Percentiles rank a stretch among this genome's conserved stretches.
phyloP scores from a whole-genome alignment of 2,329 filamentous ascomycete species.

The Colletotrichum noveboracense region DNA sequence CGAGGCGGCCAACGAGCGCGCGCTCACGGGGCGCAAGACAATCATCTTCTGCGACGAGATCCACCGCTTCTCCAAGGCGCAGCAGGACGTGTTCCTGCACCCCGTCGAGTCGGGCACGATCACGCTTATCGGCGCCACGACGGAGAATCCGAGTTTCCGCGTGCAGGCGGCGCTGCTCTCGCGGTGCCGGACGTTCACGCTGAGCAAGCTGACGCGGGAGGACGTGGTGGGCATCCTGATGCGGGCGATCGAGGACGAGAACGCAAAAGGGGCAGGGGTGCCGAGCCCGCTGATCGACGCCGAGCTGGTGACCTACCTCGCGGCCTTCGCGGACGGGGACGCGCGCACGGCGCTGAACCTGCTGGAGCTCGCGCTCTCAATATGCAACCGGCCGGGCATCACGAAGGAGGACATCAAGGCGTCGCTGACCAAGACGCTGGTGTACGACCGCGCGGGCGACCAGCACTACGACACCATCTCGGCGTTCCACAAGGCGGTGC shows the following conservation, averaged over 20 bases:
- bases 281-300: conserved; percentile 71
- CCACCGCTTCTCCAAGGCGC: conserved; percentile 86
- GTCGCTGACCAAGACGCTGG: conserved; percentile 86
- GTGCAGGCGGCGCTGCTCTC: conserved; percentile 87
- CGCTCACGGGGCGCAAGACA: conserved; percentile 84
- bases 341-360: conserved; percentile 92
- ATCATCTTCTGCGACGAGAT: conserved; percentile 99
- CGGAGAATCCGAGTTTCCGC: conserved; percentile 96
- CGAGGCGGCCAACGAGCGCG: conserved; percentile 81
- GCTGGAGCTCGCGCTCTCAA: conserved; percentile 84
- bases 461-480: conserved; percentile 98
- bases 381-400: conserved; percentile 66
- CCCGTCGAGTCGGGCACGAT: conserved; percentile 92
- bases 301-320: conserved; percentile 80
- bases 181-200: conserved; percentile 87
- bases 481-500: conserved; percentile 94
- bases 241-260: conserved; percentile 73
- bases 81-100: conserved; percentile 93
- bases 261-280: conserved; percentile 17
- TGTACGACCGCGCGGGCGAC: conserved; percentile 94
- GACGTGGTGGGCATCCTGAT: conserved; percentile 76
- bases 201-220: conserved; percentile 75
- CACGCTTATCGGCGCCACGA: conserved; percentile 92
- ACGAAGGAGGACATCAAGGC: conserved; percentile 81
- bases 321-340: conserved; percentile 89